Evolutionary conservation across 331 rosid species (phyloP).

Genomic region (Pyracantha coccinea): DNA sequence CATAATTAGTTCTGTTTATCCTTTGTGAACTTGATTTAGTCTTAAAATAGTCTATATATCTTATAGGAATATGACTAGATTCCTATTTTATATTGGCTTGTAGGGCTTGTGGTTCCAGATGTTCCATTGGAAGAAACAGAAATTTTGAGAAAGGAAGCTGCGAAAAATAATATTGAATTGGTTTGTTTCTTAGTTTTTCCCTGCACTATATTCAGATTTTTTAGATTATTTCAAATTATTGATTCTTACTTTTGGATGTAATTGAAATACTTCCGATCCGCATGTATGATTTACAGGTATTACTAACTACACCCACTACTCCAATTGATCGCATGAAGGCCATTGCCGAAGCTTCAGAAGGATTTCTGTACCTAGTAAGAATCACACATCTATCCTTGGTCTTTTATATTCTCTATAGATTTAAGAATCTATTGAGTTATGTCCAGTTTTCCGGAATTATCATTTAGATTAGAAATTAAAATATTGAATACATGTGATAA

Average conservation of each 20-base stretch:
- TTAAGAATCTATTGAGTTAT: not conserved
- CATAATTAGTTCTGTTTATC: not conserved
- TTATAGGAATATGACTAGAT: not conserved
- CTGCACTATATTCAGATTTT: conserved; percentile 5
- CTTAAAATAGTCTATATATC: not conserved
- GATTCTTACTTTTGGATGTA: not conserved
- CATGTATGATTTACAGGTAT: conserved; percentile 41
- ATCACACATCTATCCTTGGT: not conserved
- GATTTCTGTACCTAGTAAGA: conserved; percentile 75
- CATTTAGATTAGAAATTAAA: not conserved
- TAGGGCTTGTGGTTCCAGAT: conserved; percentile 94
- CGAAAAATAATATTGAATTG: conserved; percentile 67
- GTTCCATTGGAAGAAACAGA: conserved; percentile 86
- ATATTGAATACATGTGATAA: not conserved
- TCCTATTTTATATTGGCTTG: conserved; percentile 1
- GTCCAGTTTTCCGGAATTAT: not conserved
- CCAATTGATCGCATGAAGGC: conserved; percentile 75
- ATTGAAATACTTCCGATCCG: conserved; percentile 7
- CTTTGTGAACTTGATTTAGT: not conserved
- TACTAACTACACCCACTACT: conserved; percentile 93
- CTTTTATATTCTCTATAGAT: not conserved
- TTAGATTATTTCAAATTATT: not conserved
- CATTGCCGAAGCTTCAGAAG: conserved; percentile 82
- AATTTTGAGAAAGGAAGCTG: conserved; percentile 61
- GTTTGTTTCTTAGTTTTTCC: conserved; percentile 31